These are phyloP conservation scores for Remersonia thermophila DNA, from an alignment of 2,329 filamentous ascomycete genomes.

Conservation along the genomic window DNA sequence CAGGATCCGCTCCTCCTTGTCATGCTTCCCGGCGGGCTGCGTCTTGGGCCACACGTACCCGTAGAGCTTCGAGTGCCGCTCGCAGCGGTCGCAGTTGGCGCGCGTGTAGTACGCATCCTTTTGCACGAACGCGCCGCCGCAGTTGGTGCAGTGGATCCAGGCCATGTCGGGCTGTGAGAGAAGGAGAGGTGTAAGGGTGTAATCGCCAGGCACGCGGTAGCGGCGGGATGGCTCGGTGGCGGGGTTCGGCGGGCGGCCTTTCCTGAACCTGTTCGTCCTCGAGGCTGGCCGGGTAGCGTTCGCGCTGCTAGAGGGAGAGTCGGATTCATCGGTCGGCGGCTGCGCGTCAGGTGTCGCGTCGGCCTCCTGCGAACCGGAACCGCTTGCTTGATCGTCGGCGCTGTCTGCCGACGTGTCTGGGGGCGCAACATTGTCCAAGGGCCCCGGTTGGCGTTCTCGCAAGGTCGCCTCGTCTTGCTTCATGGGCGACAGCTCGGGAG, in stretches of 20 bases:
- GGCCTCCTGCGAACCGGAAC: too few species aligned
- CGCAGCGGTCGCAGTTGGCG: constrained; percentile 79
- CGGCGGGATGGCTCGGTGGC: constrained; percentile 14
- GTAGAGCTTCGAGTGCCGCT: constrained; percentile 90
- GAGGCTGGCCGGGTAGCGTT: too few species aligned
- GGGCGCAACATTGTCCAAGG: too few species aligned
- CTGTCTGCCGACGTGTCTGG: too few species aligned
- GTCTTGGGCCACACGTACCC: constrained; percentile 96
- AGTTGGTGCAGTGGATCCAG: constrained; percentile 86
- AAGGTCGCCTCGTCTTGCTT: too few species aligned
- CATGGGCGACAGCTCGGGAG: constrained; percentile 22
- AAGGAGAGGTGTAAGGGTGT: constrained; percentile 66
- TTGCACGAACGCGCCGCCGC: constrained; percentile 73
- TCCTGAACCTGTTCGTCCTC: neutral
- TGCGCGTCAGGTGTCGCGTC: too few species aligned
- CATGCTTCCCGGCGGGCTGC: constrained; percentile 60
- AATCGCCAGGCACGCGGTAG: constrained; percentile 58
- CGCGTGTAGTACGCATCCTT: constrained; percentile 77
- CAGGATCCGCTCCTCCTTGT: constrained; percentile 59
- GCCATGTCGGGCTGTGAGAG: constrained; percentile 62
- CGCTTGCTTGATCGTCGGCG: too few species aligned
- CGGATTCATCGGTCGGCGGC: too few species aligned
- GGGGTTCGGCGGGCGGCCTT: neutral
- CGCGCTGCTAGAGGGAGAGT: too few species aligned
- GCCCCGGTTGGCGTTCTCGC: too few species aligned